Base-by-base conservation (phyloP, 352 stramenopile species). In the Globisporangium spinosum region DNA sequence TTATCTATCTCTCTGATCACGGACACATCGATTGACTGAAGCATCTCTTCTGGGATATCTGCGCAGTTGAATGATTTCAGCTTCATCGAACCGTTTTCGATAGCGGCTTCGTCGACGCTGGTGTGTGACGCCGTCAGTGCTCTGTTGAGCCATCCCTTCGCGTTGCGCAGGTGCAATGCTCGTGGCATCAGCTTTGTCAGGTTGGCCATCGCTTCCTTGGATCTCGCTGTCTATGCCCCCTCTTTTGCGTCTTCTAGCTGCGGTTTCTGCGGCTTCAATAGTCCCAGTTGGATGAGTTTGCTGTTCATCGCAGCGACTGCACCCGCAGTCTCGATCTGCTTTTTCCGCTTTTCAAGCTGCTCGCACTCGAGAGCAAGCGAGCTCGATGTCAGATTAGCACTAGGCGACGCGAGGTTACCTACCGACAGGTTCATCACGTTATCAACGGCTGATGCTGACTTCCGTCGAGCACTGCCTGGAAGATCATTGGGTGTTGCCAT, bases 241-340 rank as follows among this genome's bases (percentile, higher is more conserved):
- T 43, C 12, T 23, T 12, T 68, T 3, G 43, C 17, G 17, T 40
- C 54, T 23, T 38, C 67, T 35, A 67, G 38, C 13, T 65, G 49
- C 43, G 32, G 3, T 58, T 47, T 64, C 72, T 79, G 64, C 4
- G 57, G 69, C 2, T 79, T 78, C 8, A 93, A 63, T 27, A 94
- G 45, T 0, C 87, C 87, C 4, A 94, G 61, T 56, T 90, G 80
- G 29, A 74, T 80, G 10, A 94, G 63, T 29, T 77, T 82, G 2
- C 67, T 80, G 68, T 93, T 92, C 87, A 94, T 94, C 17, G 79
- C 75, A 1, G 78, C 80, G 2, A 94, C 84, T 2, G 87, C 87
- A 65, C 91, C 89, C 9, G 75, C 87, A 17, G 87, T 94, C 27
- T 93, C 80, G 5, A 85, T 61, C 58, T 94, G 86, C 51, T 88